phyloP scores from a whole-genome alignment of 768 basidiomycete genomes.

The Boletus barrowsii region DNA sequence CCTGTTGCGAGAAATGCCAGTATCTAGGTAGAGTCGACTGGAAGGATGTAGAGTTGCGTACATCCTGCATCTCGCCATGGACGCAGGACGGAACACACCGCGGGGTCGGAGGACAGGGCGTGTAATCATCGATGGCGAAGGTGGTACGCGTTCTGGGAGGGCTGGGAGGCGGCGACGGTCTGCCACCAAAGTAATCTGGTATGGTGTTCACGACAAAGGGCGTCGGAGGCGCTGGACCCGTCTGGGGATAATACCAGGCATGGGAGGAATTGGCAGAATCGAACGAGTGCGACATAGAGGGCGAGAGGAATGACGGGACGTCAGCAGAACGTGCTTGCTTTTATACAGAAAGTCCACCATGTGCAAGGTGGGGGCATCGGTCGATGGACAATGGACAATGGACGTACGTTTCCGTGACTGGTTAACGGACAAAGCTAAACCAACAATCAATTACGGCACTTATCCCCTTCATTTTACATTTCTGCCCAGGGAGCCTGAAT shows the following conservation, averaged over 20 bases:
- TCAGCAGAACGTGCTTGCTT: not conserved
- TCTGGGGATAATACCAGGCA: not conserved
- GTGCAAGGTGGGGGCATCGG: not conserved
- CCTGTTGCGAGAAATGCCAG: not conserved
- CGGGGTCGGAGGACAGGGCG: constrained; percentile 18
- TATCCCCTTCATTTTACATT: no score
- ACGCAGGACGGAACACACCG: not conserved
- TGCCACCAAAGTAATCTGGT: not conserved
- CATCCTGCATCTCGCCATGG: not conserved
- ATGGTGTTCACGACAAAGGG: constrained; percentile 4
- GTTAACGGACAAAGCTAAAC: no score
- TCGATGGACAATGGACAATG: no score
- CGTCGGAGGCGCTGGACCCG: constrained; percentile 1
- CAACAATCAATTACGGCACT: no score
- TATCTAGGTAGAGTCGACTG: no score
- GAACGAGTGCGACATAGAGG: not conserved
- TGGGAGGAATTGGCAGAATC: not conserved
- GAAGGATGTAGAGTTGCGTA: no score
- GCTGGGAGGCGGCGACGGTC: constrained; percentile 5
- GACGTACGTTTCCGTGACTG: no score
- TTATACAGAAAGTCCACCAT: constrained; percentile 5
- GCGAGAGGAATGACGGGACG: not conserved
- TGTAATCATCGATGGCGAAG: not conserved
- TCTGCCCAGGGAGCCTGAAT: no score
- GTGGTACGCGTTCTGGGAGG: not conserved